Conservation (phyloP, 257 asterid genomes). For the Galeopsis tetrahit region DNA sequence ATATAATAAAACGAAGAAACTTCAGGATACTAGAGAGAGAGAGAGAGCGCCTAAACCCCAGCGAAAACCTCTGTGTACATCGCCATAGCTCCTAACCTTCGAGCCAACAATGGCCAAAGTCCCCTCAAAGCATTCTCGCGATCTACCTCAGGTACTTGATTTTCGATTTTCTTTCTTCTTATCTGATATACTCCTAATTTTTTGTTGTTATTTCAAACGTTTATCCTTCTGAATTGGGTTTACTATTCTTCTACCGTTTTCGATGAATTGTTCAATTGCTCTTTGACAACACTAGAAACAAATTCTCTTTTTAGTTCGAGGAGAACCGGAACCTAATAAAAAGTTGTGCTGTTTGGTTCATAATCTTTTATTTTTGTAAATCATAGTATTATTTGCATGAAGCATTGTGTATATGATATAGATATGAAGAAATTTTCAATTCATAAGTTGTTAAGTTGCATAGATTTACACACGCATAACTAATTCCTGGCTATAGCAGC, state of each 20-base stretch:
- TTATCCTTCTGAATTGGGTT: neutral
- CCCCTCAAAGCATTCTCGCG: conserved; percentile 69
- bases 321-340: neutral
- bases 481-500: neutral
- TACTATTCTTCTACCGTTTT: neutral
- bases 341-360: neutral
- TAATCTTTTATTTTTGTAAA: neutral
- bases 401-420: conserved; percentile 13
- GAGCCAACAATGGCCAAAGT: conserved; percentile 57
- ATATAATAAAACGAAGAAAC: neutral
- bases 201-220: neutral
- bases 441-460: neutral
- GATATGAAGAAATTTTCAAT: neutral
- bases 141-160: conserved; percentile 55
- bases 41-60: conserved; percentile 24
- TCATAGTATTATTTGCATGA: neutral
- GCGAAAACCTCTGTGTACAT: conserved; percentile 7
- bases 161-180: neutral
- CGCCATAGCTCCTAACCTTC: neutral
- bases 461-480: no score
- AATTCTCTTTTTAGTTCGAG: conserved; percentile 6
- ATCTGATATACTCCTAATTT: neutral
- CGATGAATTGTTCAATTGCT: neutral
- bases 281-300: neutral
- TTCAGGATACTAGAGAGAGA: conserved; percentile 11